Base-by-base conservation (phyloP, 2,329 filamentous ascomycete genomes). In the Trichoderma semiorbis region DNA sequence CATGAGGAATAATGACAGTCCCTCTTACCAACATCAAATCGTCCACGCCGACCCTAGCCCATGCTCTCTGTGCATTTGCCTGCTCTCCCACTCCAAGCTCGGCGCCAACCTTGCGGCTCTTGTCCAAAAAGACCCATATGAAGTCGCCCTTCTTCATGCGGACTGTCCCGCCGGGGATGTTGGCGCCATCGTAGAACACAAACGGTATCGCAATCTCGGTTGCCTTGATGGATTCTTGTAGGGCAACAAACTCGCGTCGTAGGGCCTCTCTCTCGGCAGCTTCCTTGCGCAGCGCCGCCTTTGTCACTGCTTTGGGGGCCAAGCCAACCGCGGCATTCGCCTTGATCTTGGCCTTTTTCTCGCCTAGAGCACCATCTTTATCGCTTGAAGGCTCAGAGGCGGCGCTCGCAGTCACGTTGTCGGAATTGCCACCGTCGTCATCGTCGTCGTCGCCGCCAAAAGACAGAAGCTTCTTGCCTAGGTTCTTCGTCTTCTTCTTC, bases 111-210 rank as follows among this genome's bases (percentile, higher is more conserved):
- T 97, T 98, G 74, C 95, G 88, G 77, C 94, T 96, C 78, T 92
- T 91, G 81, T 99, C 96, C 3, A 99, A 84, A 75, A 98, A 97
- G 1, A 98, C 84, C 96, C 96, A 98, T 30, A 97, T 87, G 71
- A 90, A 92, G 78, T 98, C 96, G 11, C 96, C 95, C 82, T 99
- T 99, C 81, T 94, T 97, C 65, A 98, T 89, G 72, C 91, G 91
- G 62, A 95, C 95, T 16, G 88, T 88, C 1, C 95, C 95, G 18
- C 94, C 94, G 0, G 95, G 93, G 12, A 93, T 92, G 79, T 97
- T 95, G 26, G 93, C 93, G 18, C 96, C 96, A 76, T 98, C 95
- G 83, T 98, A 98, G 79, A 98, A 98, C 4, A 98, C 93, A 80
- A 98, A 99, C 0, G 96, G 96, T 36, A 99, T 91, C 18, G 92